These are phyloP conservation scores for Zea mays DNA, from an alignment of 176 grass and related monocot species.

Conservation along the genomic window DNA sequence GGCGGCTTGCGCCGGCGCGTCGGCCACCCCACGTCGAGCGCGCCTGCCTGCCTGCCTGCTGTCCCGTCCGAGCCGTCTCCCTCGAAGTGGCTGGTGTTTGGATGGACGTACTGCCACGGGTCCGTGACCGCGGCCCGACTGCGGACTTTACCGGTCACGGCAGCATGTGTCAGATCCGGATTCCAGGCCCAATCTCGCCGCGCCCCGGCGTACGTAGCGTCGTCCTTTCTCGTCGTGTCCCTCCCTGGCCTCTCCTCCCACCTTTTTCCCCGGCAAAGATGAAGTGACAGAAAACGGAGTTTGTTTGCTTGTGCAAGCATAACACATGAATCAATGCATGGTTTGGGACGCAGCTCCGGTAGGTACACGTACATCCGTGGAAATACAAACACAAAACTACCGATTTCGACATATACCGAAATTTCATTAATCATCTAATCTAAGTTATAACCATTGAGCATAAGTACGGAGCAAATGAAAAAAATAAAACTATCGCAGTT, in stretches of 20 bases:
- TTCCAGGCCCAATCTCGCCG: background rate
- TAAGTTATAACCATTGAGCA: too few species aligned
- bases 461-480: too few species aligned
- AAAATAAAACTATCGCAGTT: too few species aligned
- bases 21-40: background rate
- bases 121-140: slow-evolving; percentile 18
- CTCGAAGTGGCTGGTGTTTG: background rate
- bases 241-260: background rate
- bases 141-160: slow-evolving; percentile 44
- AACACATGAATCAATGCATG: too few species aligned
- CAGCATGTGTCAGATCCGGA: background rate
- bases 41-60: background rate
- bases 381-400: too few species aligned
- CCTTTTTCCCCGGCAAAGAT: background rate
- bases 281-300: background rate
- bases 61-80: background rate
- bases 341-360: too few species aligned
- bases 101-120: background rate
- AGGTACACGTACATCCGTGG: too few species aligned
- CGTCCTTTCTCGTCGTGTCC: background rate
- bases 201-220: background rate
- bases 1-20: background rate
- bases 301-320: background rate
- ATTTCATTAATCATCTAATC: too few species aligned
- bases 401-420: too few species aligned